These are phyloP conservation scores for Pleurozium schreberi DNA, from an alignment of 225 moss, liverwort and hornwort species.

Conservation along the genomic window DNA sequence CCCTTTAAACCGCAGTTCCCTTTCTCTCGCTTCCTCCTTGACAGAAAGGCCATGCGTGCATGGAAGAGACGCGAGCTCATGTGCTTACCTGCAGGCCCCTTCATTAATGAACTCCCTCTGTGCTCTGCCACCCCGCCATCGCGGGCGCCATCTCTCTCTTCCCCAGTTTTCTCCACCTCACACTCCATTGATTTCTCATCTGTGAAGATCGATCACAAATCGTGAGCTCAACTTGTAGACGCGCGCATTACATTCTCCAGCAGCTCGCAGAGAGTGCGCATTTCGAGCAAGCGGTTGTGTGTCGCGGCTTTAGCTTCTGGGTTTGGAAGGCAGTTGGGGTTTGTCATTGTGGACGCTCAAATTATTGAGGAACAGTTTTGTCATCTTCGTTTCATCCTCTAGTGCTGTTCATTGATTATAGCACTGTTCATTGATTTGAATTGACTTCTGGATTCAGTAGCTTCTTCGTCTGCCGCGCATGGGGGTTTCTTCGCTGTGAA, in stretches of 20 bases:
- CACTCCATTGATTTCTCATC: neutral
- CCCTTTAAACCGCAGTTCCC: neutral
- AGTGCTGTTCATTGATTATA: neutral
- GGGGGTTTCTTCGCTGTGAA: neutral
- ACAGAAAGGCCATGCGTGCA: neutral
- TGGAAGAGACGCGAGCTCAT: neutral
- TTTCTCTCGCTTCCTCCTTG: neutral
- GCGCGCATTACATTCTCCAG: no score
- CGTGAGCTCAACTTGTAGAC: neutral
- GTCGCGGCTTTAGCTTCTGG: neutral
- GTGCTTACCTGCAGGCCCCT: neutral
- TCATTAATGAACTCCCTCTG: neutral
- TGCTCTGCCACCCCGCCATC: neutral
- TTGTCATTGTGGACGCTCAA: neutral
- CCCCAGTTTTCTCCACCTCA: neutral
- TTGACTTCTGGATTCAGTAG: neutral
- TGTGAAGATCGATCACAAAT: neutral
- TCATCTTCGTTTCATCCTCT: neutral
- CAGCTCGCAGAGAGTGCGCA: neutral
- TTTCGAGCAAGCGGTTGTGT: neutral
- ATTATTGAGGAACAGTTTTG: neutral
- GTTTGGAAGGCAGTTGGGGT: neutral
- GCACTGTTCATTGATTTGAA: neutral
- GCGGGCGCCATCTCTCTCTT: neutral
- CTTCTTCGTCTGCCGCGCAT: neutral